phyloP scores from a whole-genome alignment of 257 asterid genomes.

The Cinchona pubescens region DNA sequence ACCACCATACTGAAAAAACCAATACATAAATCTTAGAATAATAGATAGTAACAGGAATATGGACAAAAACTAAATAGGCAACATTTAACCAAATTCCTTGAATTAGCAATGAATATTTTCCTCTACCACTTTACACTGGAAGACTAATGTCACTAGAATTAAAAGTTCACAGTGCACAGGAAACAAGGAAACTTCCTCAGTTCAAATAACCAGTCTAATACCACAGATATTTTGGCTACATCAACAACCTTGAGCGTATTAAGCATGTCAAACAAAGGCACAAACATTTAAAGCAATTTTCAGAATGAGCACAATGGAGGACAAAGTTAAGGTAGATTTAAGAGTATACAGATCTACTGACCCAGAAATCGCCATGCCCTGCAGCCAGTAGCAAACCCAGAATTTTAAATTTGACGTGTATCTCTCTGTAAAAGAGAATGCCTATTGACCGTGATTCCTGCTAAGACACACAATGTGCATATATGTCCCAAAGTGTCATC shows the following conservation, averaged over 20 bases:
- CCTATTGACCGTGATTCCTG: neutral
- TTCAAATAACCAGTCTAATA: neutral
- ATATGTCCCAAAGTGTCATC: neutral
- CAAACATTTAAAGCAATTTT: neutral
- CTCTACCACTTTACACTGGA: neutral
- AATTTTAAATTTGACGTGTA: neutral
- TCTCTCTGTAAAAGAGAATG: neutral
- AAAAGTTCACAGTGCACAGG: no score
- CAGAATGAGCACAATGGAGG: neutral
- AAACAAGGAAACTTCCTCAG: neutral
- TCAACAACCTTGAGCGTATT: neutral
- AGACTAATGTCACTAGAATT: neutral
- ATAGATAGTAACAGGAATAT: neutral
- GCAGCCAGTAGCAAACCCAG: neutral
- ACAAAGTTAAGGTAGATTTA: neutral
- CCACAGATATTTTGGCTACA: neutral
- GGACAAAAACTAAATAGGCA: neutral
- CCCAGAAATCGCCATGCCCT: neutral
- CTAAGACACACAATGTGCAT: neutral
- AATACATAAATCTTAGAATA: constrained; percentile 27
- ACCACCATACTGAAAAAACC: constrained; percentile 54
- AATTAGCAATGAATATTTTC: neutral
- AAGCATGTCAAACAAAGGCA: neutral
- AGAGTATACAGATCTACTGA: neutral
- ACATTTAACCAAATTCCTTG: neutral